Base-by-base conservation (phyloP, 352 stramenopile species). In the Phytophthora pistaciae region DNA sequence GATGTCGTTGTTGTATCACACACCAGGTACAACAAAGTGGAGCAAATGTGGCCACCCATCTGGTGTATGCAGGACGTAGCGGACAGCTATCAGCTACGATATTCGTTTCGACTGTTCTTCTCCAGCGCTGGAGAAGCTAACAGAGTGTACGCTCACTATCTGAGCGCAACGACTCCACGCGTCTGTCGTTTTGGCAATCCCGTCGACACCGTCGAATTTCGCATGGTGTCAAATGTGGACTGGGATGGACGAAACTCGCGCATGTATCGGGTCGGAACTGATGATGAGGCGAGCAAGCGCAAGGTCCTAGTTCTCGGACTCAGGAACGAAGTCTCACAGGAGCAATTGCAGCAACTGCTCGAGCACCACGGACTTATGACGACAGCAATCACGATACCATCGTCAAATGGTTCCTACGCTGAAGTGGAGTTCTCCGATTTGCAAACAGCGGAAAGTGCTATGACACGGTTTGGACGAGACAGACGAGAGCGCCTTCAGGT, bases 51-150 rank as follows among this genome's bases (percentile, higher is more conserved):
- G 31, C 31, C 31, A 38, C 33, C 33, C 9, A 38, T 11, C 11
- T 38, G 33, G 33, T 38, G 33, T 38, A 38, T 38, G 33, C 33
- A 38, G 5, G 33, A 44, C 7, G 27, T 27, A 27, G 25, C 25
- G 25, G 25, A 27, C 52, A 25, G 52, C 52, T 18, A 31, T 44
- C 14, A 58, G 5, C 27, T 27, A 58, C 27, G 25, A 18, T 58
- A 58, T 16, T 31, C 52, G 8, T 58, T 27, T 33, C 13, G 52
- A 33, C 20, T 58, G 14, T 58, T 58, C 52, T 58, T 58, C 13
- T 5, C 25, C 6, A 27, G 52, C 25, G 18, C 52, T 14, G 27
- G 23, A 7, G 27, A 44, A 21, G 52, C 13, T 13, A 58, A 58
- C 52, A 42, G 1, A 5, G 52, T 58, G 8, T 58, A 58, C 13